A percentile compares a stretch with the other conserved stretches of the same genome.
Evolutionary conservation across 2,329 filamentous ascomycete genomes (phyloP).

Genomic region (Talaromyces funiculosus): DNA sequence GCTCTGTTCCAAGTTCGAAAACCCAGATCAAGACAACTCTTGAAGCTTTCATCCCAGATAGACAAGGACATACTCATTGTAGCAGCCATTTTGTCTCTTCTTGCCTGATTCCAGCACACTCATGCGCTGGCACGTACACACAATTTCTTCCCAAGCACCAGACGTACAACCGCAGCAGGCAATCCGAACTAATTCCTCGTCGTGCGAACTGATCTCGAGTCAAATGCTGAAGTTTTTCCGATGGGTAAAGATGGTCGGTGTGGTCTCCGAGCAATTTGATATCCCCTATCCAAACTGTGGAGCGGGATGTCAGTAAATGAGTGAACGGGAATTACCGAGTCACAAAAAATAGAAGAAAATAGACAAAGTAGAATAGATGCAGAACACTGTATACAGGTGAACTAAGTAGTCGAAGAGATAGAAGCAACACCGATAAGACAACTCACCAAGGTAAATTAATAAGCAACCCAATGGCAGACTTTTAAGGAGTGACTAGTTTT

Average conservation of each 20-base stretch:
- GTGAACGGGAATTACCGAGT: not conserved
- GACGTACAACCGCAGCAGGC: not conserved
- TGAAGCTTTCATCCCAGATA: not conserved
- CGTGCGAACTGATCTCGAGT: not conserved
- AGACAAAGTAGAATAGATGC: not conserved
- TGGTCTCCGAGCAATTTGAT: not conserved
- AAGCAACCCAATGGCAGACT: conserved; percentile 18
- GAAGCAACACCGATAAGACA: not conserved
- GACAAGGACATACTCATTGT: conserved; percentile 38
- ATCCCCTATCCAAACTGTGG: conserved; percentile 11
- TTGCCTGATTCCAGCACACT: conserved; percentile 14
- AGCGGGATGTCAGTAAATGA: conserved; percentile 6
- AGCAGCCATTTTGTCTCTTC: conserved; percentile 36
- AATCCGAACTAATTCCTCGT: not conserved
- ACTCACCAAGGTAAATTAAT: conserved; percentile 19
- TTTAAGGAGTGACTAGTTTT: conserved; percentile 16
- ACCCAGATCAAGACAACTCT: not conserved
- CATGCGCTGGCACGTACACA: conserved; percentile 1
- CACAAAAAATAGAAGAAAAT: not conserved
- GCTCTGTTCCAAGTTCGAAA: not conserved
- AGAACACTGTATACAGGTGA: not conserved
- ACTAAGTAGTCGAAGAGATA: not conserved
- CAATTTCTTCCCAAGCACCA: not conserved
- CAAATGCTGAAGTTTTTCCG: not conserved
- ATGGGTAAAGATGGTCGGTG: not conserved